Conservation (phyloP, 192 early-diverging fungal genomes). For the Linnemannia schmuckeri region DNA sequence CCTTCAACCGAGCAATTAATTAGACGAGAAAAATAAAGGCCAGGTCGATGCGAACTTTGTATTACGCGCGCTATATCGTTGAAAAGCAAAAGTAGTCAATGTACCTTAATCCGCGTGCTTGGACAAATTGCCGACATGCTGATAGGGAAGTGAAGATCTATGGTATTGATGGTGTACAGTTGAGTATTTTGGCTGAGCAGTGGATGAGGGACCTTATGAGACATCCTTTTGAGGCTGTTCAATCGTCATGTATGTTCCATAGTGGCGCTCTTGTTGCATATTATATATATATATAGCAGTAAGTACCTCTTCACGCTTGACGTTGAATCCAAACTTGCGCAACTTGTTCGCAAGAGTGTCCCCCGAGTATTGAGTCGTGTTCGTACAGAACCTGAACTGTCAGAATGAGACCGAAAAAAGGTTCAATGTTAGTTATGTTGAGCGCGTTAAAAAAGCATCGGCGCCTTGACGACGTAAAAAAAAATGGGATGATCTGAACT, state of each 20-base stretch:
- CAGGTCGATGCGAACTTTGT: not conserved
- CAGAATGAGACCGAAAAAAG: conserved; percentile 6
- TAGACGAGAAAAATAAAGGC: not conserved
- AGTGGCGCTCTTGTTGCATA: not conserved
- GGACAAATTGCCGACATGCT: conserved; percentile 78
- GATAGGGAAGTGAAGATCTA: conserved; percentile 87
- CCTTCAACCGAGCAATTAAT: conserved; percentile 35
- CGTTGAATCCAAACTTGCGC: conserved; percentile 73
- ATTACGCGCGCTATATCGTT: not conserved
- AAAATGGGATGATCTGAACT: not conserved
- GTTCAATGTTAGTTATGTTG: too few species aligned
- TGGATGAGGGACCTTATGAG: too few species aligned
- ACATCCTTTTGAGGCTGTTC: too few species aligned
- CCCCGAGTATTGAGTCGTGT: conserved; percentile 86
- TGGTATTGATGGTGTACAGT: not conserved
- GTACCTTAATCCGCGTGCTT: conserved; percentile 59
- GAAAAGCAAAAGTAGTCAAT: not conserved
- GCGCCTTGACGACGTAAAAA: not conserved
- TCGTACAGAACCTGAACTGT: conserved; percentile 83
- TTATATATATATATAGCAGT: not conserved
- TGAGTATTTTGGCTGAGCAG: too few species aligned
- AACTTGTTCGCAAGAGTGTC: conserved; percentile 71
- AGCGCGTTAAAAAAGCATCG: not conserved
- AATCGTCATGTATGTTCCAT: too few species aligned
- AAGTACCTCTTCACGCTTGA: conserved; percentile 68